Evolutionary conservation across 345 rosid species (phyloP).

Genomic region (Arabidopsis arenosa): DNA sequence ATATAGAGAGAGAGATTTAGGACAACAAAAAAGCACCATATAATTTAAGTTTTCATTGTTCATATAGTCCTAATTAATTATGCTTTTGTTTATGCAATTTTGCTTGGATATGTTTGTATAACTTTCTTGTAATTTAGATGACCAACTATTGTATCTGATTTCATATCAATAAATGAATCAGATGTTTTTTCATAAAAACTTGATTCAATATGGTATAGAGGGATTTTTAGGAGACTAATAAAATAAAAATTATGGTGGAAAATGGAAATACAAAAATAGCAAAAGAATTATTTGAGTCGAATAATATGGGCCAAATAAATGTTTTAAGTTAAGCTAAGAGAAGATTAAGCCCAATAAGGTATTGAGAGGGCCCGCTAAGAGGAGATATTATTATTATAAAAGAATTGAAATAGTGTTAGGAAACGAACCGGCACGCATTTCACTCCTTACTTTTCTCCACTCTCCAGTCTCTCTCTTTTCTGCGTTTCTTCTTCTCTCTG

Average conservation of each 20-base stretch:
- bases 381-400: background rate
- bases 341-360: conserved; percentile 15
- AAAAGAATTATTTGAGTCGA: background rate
- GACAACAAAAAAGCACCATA: no score
- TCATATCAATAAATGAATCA: no score
- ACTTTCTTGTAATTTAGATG: no score
- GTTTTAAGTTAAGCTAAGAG: background rate
- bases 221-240: no score
- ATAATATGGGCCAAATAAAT: background rate
- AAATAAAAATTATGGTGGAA: background rate
- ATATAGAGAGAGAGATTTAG: no score
- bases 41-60: no score
- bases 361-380: background rate
- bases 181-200: no score
- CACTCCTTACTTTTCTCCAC: background rate
- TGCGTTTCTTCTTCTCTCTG: conserved; percentile 17
- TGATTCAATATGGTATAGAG: no score
- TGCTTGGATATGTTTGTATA: no score
- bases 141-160: no score
- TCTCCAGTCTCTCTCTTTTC: conserved; percentile 7
- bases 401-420: background rate
- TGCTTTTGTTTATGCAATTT: no score
- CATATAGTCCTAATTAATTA: no score
- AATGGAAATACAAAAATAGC: background rate
- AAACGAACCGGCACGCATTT: conserved; percentile 25